Evolutionary conservation across 176 grass and related monocot genomes (phyloP), one percentile per base, ranked within the genome.

Genomic region (Triticum dicoccoides): DNA sequence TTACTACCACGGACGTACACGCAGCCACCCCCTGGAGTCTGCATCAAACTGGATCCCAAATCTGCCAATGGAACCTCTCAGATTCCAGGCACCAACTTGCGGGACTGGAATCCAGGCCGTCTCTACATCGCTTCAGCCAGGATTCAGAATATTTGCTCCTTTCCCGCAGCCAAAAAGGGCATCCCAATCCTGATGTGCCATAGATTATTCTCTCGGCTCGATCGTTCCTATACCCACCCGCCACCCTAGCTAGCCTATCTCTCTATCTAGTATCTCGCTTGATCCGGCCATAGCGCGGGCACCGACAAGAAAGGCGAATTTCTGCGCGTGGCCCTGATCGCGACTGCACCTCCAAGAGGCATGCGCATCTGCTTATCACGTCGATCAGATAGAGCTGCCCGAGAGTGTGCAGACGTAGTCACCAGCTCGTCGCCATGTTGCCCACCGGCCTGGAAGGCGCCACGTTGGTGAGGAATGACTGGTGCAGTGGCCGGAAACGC

Each of bases 1-100:
- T 47, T 47, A 47, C 44, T 12, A 34, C 4, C 32, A 66, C 37
- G 5, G 12, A 49, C 12, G 45, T 33, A 38, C 64, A 33, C 39
- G 27, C 34, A 23, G 64, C 61, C 24, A 42, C n/a, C 47, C 41
- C n/a, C 38, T 38, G 13, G 32, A n/a, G 78, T 84, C 61, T 75
- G 47, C 51, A 49, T 91, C 86, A 42, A 42, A 24, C 3, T 23
- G 32, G 89, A 91, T 91, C 30, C 86, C 23, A 85, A 82, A 91
- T 91, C 86, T 82, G 52, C 69, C 44, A 47, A 47, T 47, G 44
- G 44, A 47, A 47, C 44, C 44, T 47, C 84, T 74, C 18, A 56
- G 88, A 88, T 88, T 85, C 62, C 77, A 37, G 68, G 11, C 18
- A n/a, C 52, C 89, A 85, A 91, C 63, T 88, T 65, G 89, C 69